phyloP scores from a whole-genome alignment of 441 rosid genomes.

The Arabidopsis hybrid region DNA sequence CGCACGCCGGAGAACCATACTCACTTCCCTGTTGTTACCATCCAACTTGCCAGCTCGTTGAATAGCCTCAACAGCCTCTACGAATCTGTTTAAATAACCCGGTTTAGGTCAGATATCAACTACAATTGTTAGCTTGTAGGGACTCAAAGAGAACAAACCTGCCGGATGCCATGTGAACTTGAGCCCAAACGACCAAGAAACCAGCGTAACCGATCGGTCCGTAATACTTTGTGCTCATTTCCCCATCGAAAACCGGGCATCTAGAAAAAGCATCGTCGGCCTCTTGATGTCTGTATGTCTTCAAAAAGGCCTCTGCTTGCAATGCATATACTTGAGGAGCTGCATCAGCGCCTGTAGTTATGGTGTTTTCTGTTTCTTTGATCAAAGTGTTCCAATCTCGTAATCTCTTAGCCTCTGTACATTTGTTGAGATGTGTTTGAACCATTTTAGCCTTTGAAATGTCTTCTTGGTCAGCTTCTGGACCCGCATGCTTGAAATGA shows the following conservation, averaged over 20 bases:
- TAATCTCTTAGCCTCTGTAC: slow-evolving; percentile 66
- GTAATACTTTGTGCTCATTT: slow-evolving; percentile 68
- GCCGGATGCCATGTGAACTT: slow-evolving; percentile 79
- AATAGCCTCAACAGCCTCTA: slow-evolving; percentile 65
- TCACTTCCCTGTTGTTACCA: slow-evolving; percentile 67
- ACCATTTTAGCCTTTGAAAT: slow-evolving; percentile 64
- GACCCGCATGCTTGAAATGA: slow-evolving; percentile 83
- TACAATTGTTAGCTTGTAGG: not conserved
- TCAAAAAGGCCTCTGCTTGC: slow-evolving; percentile 89
- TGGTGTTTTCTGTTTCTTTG: slow-evolving; percentile 64
- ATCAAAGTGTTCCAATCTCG: slow-evolving; percentile 79
- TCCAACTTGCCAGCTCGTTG: slow-evolving; percentile 75
- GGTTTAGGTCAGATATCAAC: not conserved
- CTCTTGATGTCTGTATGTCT: slow-evolving; percentile 70
- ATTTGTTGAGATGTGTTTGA: slow-evolving; percentile 65
- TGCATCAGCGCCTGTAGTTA: slow-evolving; percentile 77
- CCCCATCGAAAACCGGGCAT: slow-evolving; percentile 63
- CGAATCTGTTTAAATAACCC: slow-evolving; percentile 58
- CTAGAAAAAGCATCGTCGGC: slow-evolving; percentile 65
- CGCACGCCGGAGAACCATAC: slow-evolving; percentile 53
- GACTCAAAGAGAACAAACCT: slow-evolving; percentile 61
- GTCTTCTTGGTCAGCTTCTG: slow-evolving; percentile 78
- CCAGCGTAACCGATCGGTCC: slow-evolving; percentile 80
- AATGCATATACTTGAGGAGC: slow-evolving; percentile 88
- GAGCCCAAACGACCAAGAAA: slow-evolving; percentile 72